These are phyloP conservation scores for Triticum turgidum DNA, from an alignment of 176 grass and related monocot species.

Conservation along the genomic window DNA sequence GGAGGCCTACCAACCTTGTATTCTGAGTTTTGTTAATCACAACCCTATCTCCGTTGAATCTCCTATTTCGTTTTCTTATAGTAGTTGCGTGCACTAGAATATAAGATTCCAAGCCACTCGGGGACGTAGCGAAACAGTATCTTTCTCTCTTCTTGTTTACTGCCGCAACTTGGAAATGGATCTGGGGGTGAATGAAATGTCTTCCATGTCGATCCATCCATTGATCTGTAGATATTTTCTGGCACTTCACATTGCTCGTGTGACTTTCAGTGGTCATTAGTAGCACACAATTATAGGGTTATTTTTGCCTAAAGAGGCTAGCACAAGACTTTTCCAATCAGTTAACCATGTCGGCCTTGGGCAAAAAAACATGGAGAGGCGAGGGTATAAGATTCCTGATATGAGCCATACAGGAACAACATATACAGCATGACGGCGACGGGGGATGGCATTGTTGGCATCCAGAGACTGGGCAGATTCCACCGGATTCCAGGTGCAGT, in stretches of 20 bases:
- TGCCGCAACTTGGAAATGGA: constrained; percentile 9
- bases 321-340: neutral
- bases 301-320: neutral
- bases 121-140: neutral
- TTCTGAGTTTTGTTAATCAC: constrained; percentile 7
- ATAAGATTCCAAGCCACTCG: constrained; percentile 23
- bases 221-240: neutral
- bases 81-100: neutral
- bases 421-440: constrained; percentile 33
- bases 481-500: constrained; percentile 35
- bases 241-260: neutral
- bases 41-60: neutral
- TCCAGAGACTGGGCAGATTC: constrained; percentile 32
- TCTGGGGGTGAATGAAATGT: neutral
- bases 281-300: neutral
- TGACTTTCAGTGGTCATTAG: neutral
- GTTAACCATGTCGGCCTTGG: constrained; percentile 32
- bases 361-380: neutral
- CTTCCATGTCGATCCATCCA: neutral
- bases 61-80: neutral
- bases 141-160: constrained; percentile 9
- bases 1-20: constrained; percentile 4
- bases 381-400: constrained; percentile 40
- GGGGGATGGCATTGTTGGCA: constrained; percentile 15
- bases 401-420: constrained; percentile 28